Conservation (phyloP, 1,284 basidiomycete genomes). For the Cryptococcus hybrid region DNA sequence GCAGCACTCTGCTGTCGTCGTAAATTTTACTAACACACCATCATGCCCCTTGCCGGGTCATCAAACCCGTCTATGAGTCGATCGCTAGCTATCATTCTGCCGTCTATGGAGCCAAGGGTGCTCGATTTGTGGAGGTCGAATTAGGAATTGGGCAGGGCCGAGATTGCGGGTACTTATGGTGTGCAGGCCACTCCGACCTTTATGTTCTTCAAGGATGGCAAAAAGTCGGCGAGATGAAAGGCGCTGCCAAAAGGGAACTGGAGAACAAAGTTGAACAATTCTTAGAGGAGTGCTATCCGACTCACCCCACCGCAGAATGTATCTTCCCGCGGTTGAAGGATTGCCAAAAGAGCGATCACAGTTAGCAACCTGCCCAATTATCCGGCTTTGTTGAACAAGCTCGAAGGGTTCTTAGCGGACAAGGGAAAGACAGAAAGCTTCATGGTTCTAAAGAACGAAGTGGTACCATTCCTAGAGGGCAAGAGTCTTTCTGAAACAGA, state of each 20-base stretch:
- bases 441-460: slow-evolving; percentile 53
- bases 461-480: slow-evolving; percentile 66
- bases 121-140: slow-evolving; percentile 76
- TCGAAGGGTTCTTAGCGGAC: slow-evolving; percentile 60
- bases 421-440: slow-evolving; percentile 48
- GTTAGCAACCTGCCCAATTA: slow-evolving; percentile 68
- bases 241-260: slow-evolving; percentile 53
- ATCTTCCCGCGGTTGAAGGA: slow-evolving; percentile 61
- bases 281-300: slow-evolving; percentile 54
- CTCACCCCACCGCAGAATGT: slow-evolving; percentile 66
- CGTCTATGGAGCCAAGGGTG: slow-evolving; percentile 34
- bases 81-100: slow-evolving; percentile 30
- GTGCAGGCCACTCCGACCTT: slow-evolving; percentile 83
- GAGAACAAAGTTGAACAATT: slow-evolving; percentile 35
- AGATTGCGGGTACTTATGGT: slow-evolving; percentile 62
- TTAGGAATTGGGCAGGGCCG: slow-evolving; percentile 64
- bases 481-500: slow-evolving; percentile 39
- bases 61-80: slow-evolving; percentile 62
- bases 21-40: slow-evolving; percentile 63
- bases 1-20: slow-evolving; percentile 58
- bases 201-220: slow-evolving; percentile 71
- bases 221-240: slow-evolving; percentile 71
- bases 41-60: slow-evolving; percentile 64
- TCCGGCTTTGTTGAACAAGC: slow-evolving; percentile 63
- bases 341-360: slow-evolving; percentile 71